Conservation (phyloP, 2,329 filamentous ascomycete species). For the Aspergillus glaucus region DNA sequence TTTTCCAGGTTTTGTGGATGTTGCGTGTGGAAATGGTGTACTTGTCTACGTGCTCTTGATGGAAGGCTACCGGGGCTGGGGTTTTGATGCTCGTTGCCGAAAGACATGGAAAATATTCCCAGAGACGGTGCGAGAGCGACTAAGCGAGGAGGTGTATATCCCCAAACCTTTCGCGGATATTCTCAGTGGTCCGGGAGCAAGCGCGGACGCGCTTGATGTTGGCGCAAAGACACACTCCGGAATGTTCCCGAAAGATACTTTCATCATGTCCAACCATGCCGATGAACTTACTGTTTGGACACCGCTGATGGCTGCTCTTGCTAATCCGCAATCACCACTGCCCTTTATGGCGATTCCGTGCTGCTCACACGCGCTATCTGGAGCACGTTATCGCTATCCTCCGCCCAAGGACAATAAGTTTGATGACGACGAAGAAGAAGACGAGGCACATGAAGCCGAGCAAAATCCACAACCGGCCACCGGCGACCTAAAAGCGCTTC, state of each 20-base stretch:
- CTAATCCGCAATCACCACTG: conserved; percentile 50
- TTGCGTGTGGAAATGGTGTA: conserved; percentile 91
- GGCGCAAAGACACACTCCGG: conserved; percentile 44
- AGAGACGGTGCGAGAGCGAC: conserved; percentile 37
- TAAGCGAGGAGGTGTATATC: conserved; percentile 57
- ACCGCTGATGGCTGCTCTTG: conserved; percentile 69
- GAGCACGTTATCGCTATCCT: conserved; percentile 59
- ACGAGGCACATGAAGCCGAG: conserved; percentile 24
- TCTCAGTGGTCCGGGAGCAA: conserved; percentile 1
- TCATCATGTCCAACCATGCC: conserved; percentile 95
- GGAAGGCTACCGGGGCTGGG: conserved; percentile 81
- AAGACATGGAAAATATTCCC: conserved; percentile 79
- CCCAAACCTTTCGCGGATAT: conserved; percentile 44
- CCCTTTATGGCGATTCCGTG: conserved; percentile 93
- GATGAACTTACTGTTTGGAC: conserved; percentile 97
- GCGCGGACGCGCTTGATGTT: conserved; percentile 4
- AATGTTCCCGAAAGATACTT: conserved; percentile 65
- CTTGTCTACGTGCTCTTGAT: conserved; percentile 73
- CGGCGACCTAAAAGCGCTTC: conserved; percentile 37
- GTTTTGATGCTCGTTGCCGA: conserved; percentile 80
- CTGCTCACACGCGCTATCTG: conserved; percentile 82
- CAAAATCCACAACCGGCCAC: conserved; percentile 24
- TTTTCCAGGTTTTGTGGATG: conserved; percentile 90
- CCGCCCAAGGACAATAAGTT: conserved; percentile 14
- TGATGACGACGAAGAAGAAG: conserved; percentile 31